These are phyloP conservation scores for Daldinia eschscholtzii DNA, from an alignment of 2,329 filamentous ascomycete genomes.

Conservation along the genomic window DNA sequence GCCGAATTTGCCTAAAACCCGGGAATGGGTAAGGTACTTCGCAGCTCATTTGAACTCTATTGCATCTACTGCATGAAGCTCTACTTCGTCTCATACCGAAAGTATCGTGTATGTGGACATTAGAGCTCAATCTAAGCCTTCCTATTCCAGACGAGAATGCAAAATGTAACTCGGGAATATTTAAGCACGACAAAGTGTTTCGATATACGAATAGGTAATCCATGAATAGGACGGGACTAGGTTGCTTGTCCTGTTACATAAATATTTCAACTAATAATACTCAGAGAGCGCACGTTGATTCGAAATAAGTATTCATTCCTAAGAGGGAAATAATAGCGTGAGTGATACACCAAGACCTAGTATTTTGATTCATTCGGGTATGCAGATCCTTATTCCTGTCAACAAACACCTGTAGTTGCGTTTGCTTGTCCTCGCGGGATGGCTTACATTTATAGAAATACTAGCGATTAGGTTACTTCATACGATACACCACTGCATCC, in stretches of 20 bases:
- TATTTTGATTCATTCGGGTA: slow-evolving; percentile 10
- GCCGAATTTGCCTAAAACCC: slow-evolving; percentile 15
- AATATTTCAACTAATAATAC: not conserved
- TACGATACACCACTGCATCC: not conserved
- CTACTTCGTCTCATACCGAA: slow-evolving; percentile 13
- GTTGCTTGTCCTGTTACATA: not conserved
- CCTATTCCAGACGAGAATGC: slow-evolving; percentile 1
- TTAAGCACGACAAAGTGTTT: not conserved
- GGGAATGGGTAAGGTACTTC: slow-evolving; percentile 11
- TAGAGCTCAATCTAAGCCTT: not conserved
- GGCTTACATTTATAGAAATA: slow-evolving; percentile 6
- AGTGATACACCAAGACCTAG: not conserved
- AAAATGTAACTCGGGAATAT: not conserved
- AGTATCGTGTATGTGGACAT: slow-evolving; percentile 2
- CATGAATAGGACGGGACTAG: not conserved
- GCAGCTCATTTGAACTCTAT: slow-evolving; percentile 21
- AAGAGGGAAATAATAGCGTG: not conserved
- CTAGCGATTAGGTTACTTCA: slow-evolving; percentile 24
- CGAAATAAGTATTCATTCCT: slow-evolving; percentile 10
- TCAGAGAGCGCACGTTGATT: not conserved
- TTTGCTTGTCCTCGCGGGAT: slow-evolving; percentile 23
- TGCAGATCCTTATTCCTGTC: slow-evolving; percentile 24
- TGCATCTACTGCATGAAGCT: not conserved
- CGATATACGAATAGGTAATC: not conserved
- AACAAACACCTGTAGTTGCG: slow-evolving; percentile 25